phyloP scores from a whole-genome alignment of 371 early-diverging fungal species.

The Parasitella parasitica region DNA sequence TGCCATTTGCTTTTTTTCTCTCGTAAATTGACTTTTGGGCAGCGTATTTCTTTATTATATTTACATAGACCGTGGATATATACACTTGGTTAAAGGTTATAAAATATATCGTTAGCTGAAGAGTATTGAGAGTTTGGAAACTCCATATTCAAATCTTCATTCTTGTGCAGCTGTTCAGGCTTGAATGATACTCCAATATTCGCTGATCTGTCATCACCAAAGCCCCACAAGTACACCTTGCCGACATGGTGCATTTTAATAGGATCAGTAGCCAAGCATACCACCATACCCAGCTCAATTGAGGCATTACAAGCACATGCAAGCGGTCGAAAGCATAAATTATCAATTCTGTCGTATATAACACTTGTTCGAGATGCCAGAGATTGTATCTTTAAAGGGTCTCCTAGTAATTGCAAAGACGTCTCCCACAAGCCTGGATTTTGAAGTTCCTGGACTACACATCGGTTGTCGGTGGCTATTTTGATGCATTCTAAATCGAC shows the following conservation, averaged over 20 bases:
- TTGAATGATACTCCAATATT: too few relatives aligned
- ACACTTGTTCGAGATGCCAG: slow-evolving; percentile 1
- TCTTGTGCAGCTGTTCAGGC: too few relatives aligned
- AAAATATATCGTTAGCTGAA: slow-evolving; percentile 13
- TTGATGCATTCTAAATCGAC: not conserved
- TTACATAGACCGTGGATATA: too few relatives aligned
- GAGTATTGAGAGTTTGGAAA: not conserved
- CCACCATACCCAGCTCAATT: not conserved
- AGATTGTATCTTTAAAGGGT: slow-evolving; percentile 4
- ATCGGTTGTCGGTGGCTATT: not conserved
- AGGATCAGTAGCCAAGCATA: slow-evolving; percentile 3
- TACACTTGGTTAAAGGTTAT: not conserved
- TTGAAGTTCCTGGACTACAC: not conserved
- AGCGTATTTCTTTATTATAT: not conserved
- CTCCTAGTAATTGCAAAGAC: not conserved
- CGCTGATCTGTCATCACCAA: not conserved
- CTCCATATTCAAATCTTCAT: not conserved
- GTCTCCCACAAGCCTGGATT: slow-evolving; percentile 4
- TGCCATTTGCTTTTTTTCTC: too few relatives aligned
- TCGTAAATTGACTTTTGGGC: too few relatives aligned
- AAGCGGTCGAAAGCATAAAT: not conserved
- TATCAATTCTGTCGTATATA: slow-evolving; percentile 1
- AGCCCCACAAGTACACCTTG: slow-evolving; percentile 9
- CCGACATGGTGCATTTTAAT: slow-evolving; percentile 3
- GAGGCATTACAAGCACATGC: not conserved